Evolutionary conservation across 2,329 filamentous ascomycete genomes (phyloP).

Genomic region (Thielaviopsis ethacetica): DNA sequence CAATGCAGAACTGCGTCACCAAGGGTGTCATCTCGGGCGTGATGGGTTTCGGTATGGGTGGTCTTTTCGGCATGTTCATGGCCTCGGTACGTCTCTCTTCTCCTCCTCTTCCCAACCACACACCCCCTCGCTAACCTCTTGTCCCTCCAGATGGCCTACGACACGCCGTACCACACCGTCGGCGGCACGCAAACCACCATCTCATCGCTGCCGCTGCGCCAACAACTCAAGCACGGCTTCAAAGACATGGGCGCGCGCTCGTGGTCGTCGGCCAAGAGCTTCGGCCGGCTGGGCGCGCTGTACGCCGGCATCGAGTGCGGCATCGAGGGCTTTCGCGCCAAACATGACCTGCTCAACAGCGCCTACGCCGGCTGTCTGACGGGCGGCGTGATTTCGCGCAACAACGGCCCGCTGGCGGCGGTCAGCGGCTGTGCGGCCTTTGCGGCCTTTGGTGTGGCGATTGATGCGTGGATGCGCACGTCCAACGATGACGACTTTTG

Average conservation of each 20-base stretch:
- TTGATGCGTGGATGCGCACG: constrained; percentile 81
- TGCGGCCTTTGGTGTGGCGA: constrained; percentile 79
- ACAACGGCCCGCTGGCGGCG: constrained; percentile 77
- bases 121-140: background rate
- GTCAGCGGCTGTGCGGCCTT: constrained; percentile 82
- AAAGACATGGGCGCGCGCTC: constrained; percentile 87
- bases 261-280: constrained; percentile 78
- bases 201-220: constrained; percentile 55
- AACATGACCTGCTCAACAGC: constrained; percentile 85
- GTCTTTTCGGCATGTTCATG: constrained; percentile 95
- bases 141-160: constrained; percentile 74
- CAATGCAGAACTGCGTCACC: constrained; percentile 82
- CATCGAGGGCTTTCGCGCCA: constrained; percentile 80
- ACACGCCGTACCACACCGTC: constrained; percentile 60
- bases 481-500: constrained; percentile 37
- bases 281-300: constrained; percentile 79
- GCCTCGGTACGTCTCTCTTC: constrained; percentile 51
- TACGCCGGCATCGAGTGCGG: constrained; percentile 91
- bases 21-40: constrained; percentile 83
- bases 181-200: constrained; percentile 25
- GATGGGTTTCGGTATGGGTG: constrained; percentile 88
- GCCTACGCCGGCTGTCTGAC: constrained; percentile 80
- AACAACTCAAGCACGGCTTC: constrained; percentile 75
- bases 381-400: constrained; percentile 71
- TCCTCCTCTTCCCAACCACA: background rate